phyloP scores from a whole-genome alignment of 2,329 filamentous ascomycete genomes.

The Aspergillus bombycis region DNA sequence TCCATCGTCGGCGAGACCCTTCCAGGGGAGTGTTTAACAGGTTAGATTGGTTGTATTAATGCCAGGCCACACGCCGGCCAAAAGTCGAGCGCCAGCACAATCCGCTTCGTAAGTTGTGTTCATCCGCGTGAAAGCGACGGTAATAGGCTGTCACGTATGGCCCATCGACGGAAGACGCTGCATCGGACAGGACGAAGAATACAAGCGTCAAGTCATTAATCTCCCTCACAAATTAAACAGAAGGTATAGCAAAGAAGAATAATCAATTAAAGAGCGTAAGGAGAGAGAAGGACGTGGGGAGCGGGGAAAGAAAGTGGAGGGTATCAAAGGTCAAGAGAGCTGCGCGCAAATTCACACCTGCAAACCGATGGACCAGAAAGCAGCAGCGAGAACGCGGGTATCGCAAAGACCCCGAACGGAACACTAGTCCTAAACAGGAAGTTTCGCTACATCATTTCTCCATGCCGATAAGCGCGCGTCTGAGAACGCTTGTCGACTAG shows the following conservation, averaged over 20 bases:
- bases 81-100: slow-evolving; percentile 32
- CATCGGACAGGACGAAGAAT: slow-evolving; percentile 26
- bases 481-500: slow-evolving; percentile 6
- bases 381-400: slow-evolving; percentile 38
- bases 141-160: slow-evolving; percentile 28
- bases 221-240: slow-evolving; percentile 14
- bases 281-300: slow-evolving; percentile 18
- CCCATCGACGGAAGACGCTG: slow-evolving; percentile 29
- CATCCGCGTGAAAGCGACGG: slow-evolving; percentile 35
- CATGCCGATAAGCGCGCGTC: slow-evolving; percentile 27
- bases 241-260: slow-evolving; percentile 8
- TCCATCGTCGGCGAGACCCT: slow-evolving; percentile 40
- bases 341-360: slow-evolving; percentile 36
- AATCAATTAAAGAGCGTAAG: slow-evolving; percentile 20
- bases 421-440: slow-evolving; percentile 38
- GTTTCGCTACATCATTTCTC: slow-evolving; percentile 33
- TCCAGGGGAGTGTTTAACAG: slow-evolving; percentile 23
- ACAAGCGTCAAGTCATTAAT: slow-evolving; percentile 39
- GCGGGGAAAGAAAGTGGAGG: slow-evolving; percentile 21
- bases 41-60: slow-evolving; percentile 27
- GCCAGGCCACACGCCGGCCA: slow-evolving; percentile 45
- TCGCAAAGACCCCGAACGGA: slow-evolving; percentile 43
- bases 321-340: slow-evolving; percentile 22
- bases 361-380: slow-evolving; percentile 33
- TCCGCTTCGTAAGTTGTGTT: slow-evolving; percentile 22